Base-by-base conservation (phyloP, 768 basidiomycete species). In the Lactifluus rugatus region DNA sequence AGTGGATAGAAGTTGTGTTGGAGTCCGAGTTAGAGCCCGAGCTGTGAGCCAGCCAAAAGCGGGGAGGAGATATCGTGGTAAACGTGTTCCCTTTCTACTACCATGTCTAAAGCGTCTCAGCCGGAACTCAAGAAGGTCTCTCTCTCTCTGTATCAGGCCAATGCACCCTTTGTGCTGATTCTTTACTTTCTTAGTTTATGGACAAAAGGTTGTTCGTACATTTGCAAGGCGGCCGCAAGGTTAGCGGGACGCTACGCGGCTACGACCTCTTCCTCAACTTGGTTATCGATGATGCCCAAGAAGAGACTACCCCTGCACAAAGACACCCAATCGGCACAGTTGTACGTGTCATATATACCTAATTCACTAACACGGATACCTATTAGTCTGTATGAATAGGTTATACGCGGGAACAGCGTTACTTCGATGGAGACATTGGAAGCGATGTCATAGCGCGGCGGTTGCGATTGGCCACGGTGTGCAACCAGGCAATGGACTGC, bases 261-360 rank as follows among this genome's bases (percentile, higher is more conserved):
- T 99, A 96, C 72, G 96, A 99, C 77, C 87, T 99, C 63, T 99
- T 99, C 78, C 76, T 99, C 70, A 99, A 99, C 72, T 80, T 99
- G 39, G 96, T 98, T 64, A 84, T 99, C 71, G 96, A 98, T 71
- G 91, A 98, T 68, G 90, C 92, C 10, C 71, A 86, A 66, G 96
- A 99, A 73, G 96, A 98, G 76, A 83, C 85, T 0, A 84, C 82
- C 5, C 87, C 89, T 14, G 93, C 87, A 5, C 87, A 93, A 74
- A 93, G 92, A 70, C 84, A 88, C 66, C 85, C 88, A 25, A 86
- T 93, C 65, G 94, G 94, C 25, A 94, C 91, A 52, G 87, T 96
- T 52, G 95, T 97, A 70, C 66, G 91, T 79, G 13, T 2, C 17
- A 39, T 54, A 11, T 0, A 19, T 48, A 25, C 52, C 19, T 34